These are phyloP conservation scores for Erysimum pusillum DNA, from an alignment of 441 rosid genomes.

Conservation along the genomic window DNA sequence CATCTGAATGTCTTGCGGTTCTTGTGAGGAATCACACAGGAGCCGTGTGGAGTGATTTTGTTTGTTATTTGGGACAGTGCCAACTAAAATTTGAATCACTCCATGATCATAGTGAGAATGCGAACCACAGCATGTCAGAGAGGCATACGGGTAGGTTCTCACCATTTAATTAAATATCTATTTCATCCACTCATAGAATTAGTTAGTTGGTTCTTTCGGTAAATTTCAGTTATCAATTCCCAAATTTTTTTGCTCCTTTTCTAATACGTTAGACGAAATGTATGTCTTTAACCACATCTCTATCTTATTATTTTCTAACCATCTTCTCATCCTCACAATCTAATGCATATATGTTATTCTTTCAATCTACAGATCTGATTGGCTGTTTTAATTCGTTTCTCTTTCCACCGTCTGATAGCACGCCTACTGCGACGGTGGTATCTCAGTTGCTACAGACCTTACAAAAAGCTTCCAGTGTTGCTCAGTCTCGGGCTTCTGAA, in stretches of 20 bases:
- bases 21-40: slow-evolving; percentile 62
- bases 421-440: slow-evolving; percentile 65
- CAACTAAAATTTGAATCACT: slow-evolving; percentile 57
- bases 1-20: slow-evolving; percentile 81
- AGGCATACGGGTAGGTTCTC: slow-evolving; percentile 60
- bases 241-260: slow-evolving; percentile 1
- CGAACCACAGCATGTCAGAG: slow-evolving; percentile 47
- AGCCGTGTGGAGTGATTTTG: slow-evolving; percentile 75
- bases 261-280: neutral
- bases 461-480: slow-evolving; percentile 72
- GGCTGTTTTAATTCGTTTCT: slow-evolving; percentile 62
- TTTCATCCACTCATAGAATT: slow-evolving; percentile 18
- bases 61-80: slow-evolving; percentile 59
- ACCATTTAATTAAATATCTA: slow-evolving; percentile 30
- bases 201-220: slow-evolving; percentile 13
- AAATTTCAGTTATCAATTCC: slow-evolving; percentile 6
- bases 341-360: slow-evolving; percentile 35
- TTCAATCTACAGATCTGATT: slow-evolving; percentile 67
- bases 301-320: slow-evolving; percentile 15
- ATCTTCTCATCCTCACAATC: slow-evolving; percentile 18
- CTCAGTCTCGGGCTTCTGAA: slow-evolving; percentile 78
- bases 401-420: slow-evolving; percentile 60
- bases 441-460: slow-evolving; percentile 75
- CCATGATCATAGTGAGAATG: slow-evolving; percentile 49
- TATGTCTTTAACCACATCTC: slow-evolving; percentile 1